Evolutionary conservation across 176 grass and related monocot genomes (phyloP).

Genomic region (Pontederia paniculata): DNA sequence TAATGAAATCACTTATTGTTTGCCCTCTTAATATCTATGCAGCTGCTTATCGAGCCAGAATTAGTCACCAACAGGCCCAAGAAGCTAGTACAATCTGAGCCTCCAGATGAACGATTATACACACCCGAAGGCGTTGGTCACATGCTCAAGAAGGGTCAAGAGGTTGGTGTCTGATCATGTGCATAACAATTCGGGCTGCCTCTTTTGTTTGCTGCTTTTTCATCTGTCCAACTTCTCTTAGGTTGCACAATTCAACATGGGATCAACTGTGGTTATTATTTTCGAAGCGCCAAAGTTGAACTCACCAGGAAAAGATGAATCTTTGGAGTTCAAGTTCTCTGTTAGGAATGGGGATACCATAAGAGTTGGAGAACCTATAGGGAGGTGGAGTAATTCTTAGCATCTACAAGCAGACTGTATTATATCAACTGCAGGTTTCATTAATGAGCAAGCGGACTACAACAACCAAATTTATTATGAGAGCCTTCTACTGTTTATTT

Average conservation of each 20-base stretch:
- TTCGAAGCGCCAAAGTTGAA: conserved; percentile 66
- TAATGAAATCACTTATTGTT: too few species aligned
- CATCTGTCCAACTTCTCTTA: conserved; percentile 12
- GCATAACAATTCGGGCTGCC: background rate
- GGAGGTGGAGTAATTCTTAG: conserved; percentile 39
- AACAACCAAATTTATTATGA: background rate
- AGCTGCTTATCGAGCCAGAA: conserved; percentile 59
- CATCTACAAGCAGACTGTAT: too few species aligned
- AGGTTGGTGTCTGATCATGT: background rate
- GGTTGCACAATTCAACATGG: conserved; percentile 74
- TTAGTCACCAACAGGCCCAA: conserved; percentile 40
- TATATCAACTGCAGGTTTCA: background rate
- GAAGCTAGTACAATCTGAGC: conserved; percentile 22
- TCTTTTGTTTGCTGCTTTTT: background rate
- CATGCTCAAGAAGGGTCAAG: conserved; percentile 17
- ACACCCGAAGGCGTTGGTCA: conserved; percentile 37
- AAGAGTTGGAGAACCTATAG: conserved; percentile 69
- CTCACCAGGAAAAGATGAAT: conserved; percentile 14
- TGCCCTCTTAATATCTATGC: background rate
- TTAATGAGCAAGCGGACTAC: conserved; percentile 43
- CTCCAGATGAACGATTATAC: conserved; percentile 36
- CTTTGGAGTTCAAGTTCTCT: conserved; percentile 48
- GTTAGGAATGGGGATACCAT: conserved; percentile 49
- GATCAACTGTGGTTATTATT: conserved; percentile 65
- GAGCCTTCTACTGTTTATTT: background rate